Evolutionary conservation across 192 early-diverging fungal genomes (phyloP).

Genomic region (Umbelopsis ramanniana): DNA sequence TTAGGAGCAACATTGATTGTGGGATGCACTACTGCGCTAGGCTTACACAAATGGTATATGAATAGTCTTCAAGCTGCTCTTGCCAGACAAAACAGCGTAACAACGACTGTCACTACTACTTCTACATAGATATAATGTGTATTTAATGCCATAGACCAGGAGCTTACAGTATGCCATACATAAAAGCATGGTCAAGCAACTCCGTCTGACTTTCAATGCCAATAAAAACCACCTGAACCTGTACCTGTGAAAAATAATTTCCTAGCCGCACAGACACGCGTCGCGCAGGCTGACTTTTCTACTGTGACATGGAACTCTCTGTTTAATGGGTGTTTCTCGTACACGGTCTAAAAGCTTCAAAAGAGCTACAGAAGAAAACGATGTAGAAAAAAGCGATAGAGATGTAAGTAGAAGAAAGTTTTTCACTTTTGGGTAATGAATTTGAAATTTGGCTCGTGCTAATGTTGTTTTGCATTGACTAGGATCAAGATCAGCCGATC

Average conservation of each 20-base stretch:
- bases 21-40: slow-evolving; percentile 62
- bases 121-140: background rate
- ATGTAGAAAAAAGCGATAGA: background rate
- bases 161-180: background rate
- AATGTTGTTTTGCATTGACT: background rate
- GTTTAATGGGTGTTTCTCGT: slow-evolving; percentile 15
- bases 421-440: no score
- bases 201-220: background rate
- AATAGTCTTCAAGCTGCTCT: background rate
- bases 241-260: slow-evolving; percentile 8
- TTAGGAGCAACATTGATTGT: slow-evolving; percentile 70
- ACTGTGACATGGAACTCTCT: slow-evolving; percentile 8
- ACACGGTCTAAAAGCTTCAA: slow-evolving; percentile 21
- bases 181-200: background rate
- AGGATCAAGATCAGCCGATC: background rate
- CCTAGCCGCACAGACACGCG: slow-evolving; percentile 17
- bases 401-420: background rate
- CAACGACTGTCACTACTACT: background rate
- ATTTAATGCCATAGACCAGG: background rate
- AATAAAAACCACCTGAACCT: background rate
- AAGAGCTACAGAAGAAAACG: background rate
- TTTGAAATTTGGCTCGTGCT: no score
- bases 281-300: background rate
- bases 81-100: background rate
- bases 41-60: slow-evolving; percentile 60